Conservation (phyloP, 352 stramenopile species). For the Phytophthora idaei region DNA sequence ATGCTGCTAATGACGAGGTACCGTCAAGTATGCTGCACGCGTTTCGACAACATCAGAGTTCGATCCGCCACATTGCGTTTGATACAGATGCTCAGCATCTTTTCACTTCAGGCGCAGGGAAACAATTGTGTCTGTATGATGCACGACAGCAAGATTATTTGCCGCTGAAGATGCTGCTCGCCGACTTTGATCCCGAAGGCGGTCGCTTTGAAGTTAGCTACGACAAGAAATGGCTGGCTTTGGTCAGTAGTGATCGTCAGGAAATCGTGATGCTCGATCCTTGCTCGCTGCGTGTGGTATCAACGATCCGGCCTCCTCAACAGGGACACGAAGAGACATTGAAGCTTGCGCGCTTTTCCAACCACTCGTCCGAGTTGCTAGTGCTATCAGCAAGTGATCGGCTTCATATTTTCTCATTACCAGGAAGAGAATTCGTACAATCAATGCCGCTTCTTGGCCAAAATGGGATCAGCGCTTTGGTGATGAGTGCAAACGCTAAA, state of each 20-base stretch:
- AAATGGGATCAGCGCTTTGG: constrained; percentile 51
- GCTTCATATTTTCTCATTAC: constrained; percentile 60
- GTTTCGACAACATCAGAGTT: constrained; percentile 86
- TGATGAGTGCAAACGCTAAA: constrained; percentile 61
- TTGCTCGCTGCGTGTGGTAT: constrained; percentile 42
- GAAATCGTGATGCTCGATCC: constrained; percentile 48
- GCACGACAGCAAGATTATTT: constrained; percentile 48
- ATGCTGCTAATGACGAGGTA: not conserved
- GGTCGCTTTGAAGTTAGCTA: constrained; percentile 46
- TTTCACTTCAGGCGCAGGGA: constrained; percentile 56
- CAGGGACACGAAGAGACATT: constrained; percentile 23
- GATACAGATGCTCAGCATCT: constrained; percentile 45
- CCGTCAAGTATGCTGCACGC: constrained; percentile 58
- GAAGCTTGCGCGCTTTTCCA: constrained; percentile 56
- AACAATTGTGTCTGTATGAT: constrained; percentile 78
- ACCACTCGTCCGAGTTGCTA: constrained; percentile 54
- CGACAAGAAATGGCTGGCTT: constrained; percentile 45
- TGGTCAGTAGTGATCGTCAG: constrained; percentile 38
- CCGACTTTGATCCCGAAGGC: constrained; percentile 39
- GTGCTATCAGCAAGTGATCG: constrained; percentile 56
- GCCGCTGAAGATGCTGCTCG: constrained; percentile 73
- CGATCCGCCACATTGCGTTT: constrained; percentile 64
- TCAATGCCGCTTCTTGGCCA: constrained; percentile 63
- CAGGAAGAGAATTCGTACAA: constrained; percentile 40
- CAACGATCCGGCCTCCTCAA: constrained; percentile 44